phyloP scores from a whole-genome alignment of 2,329 filamentous ascomycete species.

The Penicillium capsulatum region DNA sequence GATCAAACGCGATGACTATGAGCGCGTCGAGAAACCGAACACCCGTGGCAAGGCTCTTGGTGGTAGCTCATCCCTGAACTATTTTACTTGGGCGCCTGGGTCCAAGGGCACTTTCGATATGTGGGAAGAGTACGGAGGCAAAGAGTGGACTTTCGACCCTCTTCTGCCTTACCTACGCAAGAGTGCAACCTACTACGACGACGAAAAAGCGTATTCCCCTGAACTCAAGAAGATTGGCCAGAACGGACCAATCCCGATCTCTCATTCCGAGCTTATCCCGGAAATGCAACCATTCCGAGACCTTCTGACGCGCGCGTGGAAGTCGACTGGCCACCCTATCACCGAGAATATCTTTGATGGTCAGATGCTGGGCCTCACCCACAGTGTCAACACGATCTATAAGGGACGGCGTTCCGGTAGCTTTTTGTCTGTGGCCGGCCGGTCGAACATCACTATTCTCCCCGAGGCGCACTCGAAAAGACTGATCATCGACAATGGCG shows the following conservation, averaged over 20 bases:
- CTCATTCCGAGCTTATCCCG: conserved; percentile 53
- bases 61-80: conserved; percentile 57
- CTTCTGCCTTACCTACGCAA: conserved; percentile 53
- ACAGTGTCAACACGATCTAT: conserved; percentile 56
- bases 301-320: conserved; percentile 49
- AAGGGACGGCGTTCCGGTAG: conserved; percentile 53
- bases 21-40: conserved; percentile 60
- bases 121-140: conserved; percentile 46
- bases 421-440: conserved; percentile 50
- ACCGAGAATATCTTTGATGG: conserved; percentile 56
- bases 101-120: conserved; percentile 54
- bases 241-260: conserved; percentile 52
- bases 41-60: conserved; percentile 58
- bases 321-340: conserved; percentile 48
- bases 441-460: conserved; percentile 55
- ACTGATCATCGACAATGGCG: conserved; percentile 50
- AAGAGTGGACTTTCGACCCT: conserved; percentile 55
- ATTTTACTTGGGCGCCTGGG: conserved; percentile 61
- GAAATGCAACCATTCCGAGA: conserved; percentile 51
- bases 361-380: conserved; percentile 51
- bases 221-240: conserved; percentile 51
- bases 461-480: conserved; percentile 49
- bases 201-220: conserved; percentile 45
- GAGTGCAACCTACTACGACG: conserved; percentile 56
- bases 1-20: conserved; percentile 54